Evolutionary conservation across 2,329 filamentous ascomycete species (phyloP), one percentile per base, ranked within the genome.

Genomic region (Monosporascus sp.): DNA sequence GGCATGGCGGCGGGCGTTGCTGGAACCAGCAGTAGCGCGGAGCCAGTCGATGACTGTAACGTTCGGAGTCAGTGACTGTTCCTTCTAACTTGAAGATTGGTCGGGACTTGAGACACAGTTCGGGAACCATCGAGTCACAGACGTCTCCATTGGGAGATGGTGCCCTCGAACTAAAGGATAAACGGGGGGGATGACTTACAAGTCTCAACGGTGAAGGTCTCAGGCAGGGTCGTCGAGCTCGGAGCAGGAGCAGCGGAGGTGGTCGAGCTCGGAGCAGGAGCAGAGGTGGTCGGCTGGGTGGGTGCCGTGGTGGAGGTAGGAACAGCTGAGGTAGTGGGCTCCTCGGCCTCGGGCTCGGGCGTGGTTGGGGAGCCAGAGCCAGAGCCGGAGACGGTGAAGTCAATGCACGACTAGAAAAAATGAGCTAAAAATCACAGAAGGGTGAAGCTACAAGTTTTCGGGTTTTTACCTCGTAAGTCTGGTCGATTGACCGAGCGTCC

Each of bases 401-500:
- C 57, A 37, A 59, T 46, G 51, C 50, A 52, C 1, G 31, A 37
- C 19, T 44, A 44, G 16, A 19, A 44, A 22, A 19, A 2, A 22
- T 44, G n/a, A 22, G 40, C n/a, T 22, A 44, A 44, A 19, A 16
- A 19, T 9, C 40, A n/a, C 55, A 57, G 20, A 55, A 50, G 14
- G 1, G 31, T 1, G 31, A 35, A 35, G 31, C 9, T 35, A 5
- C 31, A 14, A 35, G 9, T 35, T 35, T 1, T 35, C 31, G 5
- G 5, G 31, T 5, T 5, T 27, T 35, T 35, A 35, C 31, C 51
- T 62, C 55, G 51, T 62, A 62, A 38, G 60, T 60, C 57, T 62
- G 60, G 44, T 59, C 60, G 5, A 67, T 63, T 22, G 71, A 70
- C 2, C 63, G 56, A 0, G 65, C 35, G 55, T 84, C 78, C 72